Percentiles rank a stretch among this genome's conserved stretches.
These are phyloP conservation scores for Purshia tridentata DNA, from an alignment of 306 rosid species.

Conservation along the genomic window DNA sequence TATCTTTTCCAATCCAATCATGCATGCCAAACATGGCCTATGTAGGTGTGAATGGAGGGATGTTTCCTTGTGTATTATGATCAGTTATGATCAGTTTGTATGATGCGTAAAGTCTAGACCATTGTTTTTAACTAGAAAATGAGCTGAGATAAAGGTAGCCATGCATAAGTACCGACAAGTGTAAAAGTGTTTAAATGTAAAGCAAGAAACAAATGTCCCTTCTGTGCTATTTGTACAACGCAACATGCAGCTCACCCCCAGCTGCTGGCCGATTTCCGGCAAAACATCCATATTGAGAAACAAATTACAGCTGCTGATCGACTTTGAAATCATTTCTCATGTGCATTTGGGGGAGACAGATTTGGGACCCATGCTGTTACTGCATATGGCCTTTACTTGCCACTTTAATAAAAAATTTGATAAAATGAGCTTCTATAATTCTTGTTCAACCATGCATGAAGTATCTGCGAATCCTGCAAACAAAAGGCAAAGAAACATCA, in stretches of 20 bases:
- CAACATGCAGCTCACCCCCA: conserved; percentile 6
- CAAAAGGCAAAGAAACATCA: conserved; percentile 17
- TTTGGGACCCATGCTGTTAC: background rate
- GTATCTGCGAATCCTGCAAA: conserved; percentile 38
- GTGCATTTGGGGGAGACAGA: background rate
- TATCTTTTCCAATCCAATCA: too few species aligned
- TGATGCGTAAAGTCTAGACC: background rate
- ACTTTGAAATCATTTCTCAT: background rate
- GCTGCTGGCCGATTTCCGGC: background rate
- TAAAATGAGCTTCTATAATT: background rate
- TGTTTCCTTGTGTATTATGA: background rate
- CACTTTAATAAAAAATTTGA: background rate
- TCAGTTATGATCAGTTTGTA: background rate
- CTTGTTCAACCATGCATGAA: conserved; percentile 21
- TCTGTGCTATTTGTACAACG: background rate
- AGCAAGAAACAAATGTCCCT: background rate
- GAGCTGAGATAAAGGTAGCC: background rate
- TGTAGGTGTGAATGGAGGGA: background rate
- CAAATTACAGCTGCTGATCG: background rate
- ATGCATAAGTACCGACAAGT: background rate
- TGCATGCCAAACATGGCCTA: too few species aligned
- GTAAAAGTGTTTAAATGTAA: background rate
- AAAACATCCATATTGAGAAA: conserved; percentile 3
- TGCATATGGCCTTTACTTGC: background rate
- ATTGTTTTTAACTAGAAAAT: background rate